These are phyloP conservation scores for Elaeis guineensis DNA, from an alignment of 176 grass and related monocot genomes.

Conservation along the genomic window DNA sequence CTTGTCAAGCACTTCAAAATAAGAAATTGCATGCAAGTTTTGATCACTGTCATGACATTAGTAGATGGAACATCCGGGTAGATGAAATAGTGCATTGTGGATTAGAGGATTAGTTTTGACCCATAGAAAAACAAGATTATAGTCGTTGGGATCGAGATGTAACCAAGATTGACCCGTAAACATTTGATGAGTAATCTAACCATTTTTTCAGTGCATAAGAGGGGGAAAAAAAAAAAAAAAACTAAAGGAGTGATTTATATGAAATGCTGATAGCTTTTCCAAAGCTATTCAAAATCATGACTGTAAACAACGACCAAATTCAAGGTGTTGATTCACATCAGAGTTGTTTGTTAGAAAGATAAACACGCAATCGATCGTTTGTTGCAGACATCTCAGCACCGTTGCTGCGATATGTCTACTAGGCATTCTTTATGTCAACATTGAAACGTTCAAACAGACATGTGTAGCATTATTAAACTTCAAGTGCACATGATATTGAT, in stretches of 20 bases:
- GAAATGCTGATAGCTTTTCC: slow-evolving; percentile 27
- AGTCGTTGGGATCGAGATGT: slow-evolving; percentile 18
- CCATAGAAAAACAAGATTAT: slow-evolving; percentile 7
- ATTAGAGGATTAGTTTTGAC: slow-evolving; percentile 1
- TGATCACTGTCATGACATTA: slow-evolving; percentile 30
- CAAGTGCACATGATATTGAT: no score
- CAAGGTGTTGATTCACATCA: slow-evolving; percentile 40
- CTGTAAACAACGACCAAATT: slow-evolving; percentile 39
- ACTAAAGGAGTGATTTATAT: not conserved
- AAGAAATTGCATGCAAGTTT: slow-evolving; percentile 32
- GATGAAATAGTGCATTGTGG: slow-evolving; percentile 23
- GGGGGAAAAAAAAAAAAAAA: no score
- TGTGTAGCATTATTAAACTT: not conserved
- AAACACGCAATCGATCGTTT: slow-evolving; percentile 28
- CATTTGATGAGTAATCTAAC: slow-evolving; percentile 29
- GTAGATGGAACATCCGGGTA: slow-evolving; percentile 17
- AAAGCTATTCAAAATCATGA: slow-evolving; percentile 31
- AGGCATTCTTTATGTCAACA: not conserved
- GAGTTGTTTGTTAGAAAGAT: slow-evolving; percentile 73
- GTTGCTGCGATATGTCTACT: slow-evolving; percentile 26
- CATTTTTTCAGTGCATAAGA: slow-evolving; percentile 1
- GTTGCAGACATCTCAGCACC: slow-evolving; percentile 23
- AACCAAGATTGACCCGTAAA: slow-evolving; percentile 43
- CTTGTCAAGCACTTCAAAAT: slow-evolving; percentile 56
- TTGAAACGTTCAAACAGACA: slow-evolving; percentile 4